These are phyloP conservation scores for Phycomyces blakesleeanus DNA, from an alignment of 192 early-diverging fungal species.

Conservation along the genomic window DNA sequence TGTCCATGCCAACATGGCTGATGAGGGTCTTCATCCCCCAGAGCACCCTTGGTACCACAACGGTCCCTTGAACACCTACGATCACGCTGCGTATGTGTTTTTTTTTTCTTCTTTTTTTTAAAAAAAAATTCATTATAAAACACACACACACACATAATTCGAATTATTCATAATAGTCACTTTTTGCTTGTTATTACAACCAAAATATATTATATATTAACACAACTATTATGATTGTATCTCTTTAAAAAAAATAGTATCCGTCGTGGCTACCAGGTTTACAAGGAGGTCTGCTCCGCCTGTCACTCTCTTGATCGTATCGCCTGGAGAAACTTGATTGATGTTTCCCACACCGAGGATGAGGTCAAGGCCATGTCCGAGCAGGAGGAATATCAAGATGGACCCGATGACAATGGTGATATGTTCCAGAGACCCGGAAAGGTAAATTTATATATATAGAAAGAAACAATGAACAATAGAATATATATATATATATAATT, in stretches of 20 bases:
- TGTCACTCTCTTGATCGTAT: conserved; percentile 96
- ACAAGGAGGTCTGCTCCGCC: conserved; percentile 95
- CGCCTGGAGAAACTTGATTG: conserved; percentile 94
- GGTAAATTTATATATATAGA: no score
- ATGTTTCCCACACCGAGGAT: conserved; percentile 86
- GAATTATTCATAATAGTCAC: no score
- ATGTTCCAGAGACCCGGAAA: conserved; percentile 94
- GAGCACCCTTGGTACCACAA: conserved; percentile 87
- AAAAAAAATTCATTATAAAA: not conserved
- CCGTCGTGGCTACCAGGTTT: conserved; percentile 97
- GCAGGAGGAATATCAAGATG: conserved; percentile 89
- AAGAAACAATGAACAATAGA: no score
- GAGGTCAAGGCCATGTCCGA: conserved; percentile 93
- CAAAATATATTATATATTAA: no score
- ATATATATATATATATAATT: no score
- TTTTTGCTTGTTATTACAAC: no score
- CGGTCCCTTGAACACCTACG: conserved; percentile 79
- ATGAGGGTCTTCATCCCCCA: conserved; percentile 89
- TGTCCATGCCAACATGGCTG: conserved; percentile 78
- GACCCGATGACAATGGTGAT: conserved; percentile 87
- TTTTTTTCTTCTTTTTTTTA: conserved; percentile 16
- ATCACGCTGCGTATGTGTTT: conserved; percentile 74
- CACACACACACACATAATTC: not conserved
- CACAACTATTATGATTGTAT: no score
- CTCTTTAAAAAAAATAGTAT: no score